Conservation (phyloP, 257 asterid genomes). For the Ajuga chamaepitys region DNA sequence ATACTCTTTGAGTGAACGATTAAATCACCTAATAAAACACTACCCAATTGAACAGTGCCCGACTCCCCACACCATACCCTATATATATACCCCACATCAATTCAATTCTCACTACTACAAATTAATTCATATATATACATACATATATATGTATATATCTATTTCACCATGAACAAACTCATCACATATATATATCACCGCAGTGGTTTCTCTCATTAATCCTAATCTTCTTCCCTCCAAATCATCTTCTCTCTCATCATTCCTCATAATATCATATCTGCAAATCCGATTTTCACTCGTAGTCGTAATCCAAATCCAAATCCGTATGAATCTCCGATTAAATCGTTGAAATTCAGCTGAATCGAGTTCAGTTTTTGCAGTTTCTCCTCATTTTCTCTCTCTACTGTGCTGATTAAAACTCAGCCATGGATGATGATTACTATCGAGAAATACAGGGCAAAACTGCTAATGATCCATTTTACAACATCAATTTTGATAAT, state of each 20-base stretch:
- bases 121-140: neutral
- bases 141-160: neutral
- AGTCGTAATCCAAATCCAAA: too few relatives aligned
- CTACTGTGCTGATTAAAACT: neutral
- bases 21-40: too few relatives aligned
- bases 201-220: too few relatives aligned
- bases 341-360: too few relatives aligned
- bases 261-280: too few relatives aligned
- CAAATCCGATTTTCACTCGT: too few relatives aligned
- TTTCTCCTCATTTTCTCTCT: neutral
- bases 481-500: neutral
- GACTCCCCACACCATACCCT: slow-evolving; percentile 22
- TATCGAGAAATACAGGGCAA: slow-evolving; percentile 56
- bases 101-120: slow-evolving; percentile 8
- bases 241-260: slow-evolving; percentile 19
- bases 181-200: neutral
- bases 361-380: too few relatives aligned
- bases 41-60: neutral
- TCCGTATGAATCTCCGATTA: too few relatives aligned
- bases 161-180: neutral
- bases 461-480: slow-evolving; percentile 42
- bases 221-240: slow-evolving; percentile 7
- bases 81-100: slow-evolving; percentile 37
- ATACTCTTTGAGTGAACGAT: too few relatives aligned
- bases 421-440: slow-evolving; percentile 20